Percentiles rank a stretch among this genome's conserved stretches.
phyloP scores from a whole-genome alignment of 257 asterid species.

The Coffea canephora region DNA sequence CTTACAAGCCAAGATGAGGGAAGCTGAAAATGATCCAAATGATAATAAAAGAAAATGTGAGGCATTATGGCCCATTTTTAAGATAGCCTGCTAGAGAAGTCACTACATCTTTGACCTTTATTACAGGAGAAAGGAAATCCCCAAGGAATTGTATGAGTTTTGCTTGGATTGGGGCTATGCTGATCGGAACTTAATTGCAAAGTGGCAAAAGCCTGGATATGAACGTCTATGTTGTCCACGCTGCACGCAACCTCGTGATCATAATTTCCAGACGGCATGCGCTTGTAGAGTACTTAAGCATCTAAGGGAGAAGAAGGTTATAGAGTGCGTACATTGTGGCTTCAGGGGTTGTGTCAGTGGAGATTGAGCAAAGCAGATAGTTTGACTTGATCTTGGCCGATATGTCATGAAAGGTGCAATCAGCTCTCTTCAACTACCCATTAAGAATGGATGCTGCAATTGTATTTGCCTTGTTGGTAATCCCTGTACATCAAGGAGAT shows the following conservation, averaged over 20 bases:
- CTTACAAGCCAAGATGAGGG: constrained; percentile 90
- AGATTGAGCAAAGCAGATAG: constrained; percentile 39
- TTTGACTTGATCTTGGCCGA: neutral
- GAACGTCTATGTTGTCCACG: constrained; percentile 88
- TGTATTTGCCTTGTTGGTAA: neutral
- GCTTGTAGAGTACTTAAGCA: constrained; percentile 92
- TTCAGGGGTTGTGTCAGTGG: constrained; percentile 90
- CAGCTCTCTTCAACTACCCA: neutral
- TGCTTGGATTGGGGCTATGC: constrained; percentile 92
- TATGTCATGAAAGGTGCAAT: neutral
- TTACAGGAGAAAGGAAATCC: constrained; percentile 74
- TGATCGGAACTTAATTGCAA: constrained; percentile 82
- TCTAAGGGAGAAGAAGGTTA: constrained; percentile 83
- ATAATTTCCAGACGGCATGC: constrained; percentile 85
- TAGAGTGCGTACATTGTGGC: constrained; percentile 89
- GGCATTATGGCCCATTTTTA: constrained; percentile 89
- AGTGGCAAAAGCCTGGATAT: constrained; percentile 98
- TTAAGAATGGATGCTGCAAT: neutral
- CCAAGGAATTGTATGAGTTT: constrained; percentile 82
- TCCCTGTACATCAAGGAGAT: neutral
- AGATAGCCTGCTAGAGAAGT: constrained; percentile 88
- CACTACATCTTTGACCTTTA: constrained; percentile 78
- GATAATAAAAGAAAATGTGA: constrained; percentile 87
- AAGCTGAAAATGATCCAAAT: constrained; percentile 89
- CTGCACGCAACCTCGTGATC: constrained; percentile 93